phyloP scores from a whole-genome alignment of 2,329 filamentous ascomycete species.

The Colletotrichum siamense region DNA sequence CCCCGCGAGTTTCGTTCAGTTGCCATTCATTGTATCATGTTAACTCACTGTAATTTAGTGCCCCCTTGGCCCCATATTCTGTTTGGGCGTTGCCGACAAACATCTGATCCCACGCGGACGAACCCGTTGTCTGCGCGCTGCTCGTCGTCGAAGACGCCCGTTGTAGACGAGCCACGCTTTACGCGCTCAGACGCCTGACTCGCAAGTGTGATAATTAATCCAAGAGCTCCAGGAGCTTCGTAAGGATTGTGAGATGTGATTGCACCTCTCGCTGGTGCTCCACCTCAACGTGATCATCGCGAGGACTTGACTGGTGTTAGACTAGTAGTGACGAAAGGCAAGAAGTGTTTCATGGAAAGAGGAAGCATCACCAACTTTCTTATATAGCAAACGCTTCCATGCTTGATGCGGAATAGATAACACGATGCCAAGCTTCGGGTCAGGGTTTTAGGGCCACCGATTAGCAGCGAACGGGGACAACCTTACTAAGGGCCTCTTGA shows the following conservation, averaged over 20 bases:
- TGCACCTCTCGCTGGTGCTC: not conserved
- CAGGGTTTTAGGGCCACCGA: not conserved
- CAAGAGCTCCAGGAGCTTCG: not conserved
- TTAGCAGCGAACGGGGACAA: not conserved
- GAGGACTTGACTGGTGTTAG: not conserved
- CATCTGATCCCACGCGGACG: not conserved
- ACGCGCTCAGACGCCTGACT: not conserved
- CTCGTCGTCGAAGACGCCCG: not conserved
- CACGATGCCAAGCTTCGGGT: not conserved
- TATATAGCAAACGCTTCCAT: not conserved
- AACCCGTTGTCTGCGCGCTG: not conserved
- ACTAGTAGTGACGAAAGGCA: not conserved
- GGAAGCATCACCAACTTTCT: not conserved
- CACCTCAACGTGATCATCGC: not conserved
- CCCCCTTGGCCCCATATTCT: not conserved
- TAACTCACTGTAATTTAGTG: not conserved
- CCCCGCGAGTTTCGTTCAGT: not conserved
- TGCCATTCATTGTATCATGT: not conserved
- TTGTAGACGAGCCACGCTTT: not conserved
- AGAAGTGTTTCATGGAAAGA: not conserved
- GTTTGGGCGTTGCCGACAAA: not conserved
- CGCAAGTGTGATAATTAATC: not conserved
- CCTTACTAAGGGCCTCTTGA: not conserved
- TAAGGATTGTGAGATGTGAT: not conserved
- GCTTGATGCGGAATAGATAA: not conserved